Evolutionary conservation across 352 stramenopile genomes (phyloP).

Genomic region (Globisporangium nodosum): DNA sequence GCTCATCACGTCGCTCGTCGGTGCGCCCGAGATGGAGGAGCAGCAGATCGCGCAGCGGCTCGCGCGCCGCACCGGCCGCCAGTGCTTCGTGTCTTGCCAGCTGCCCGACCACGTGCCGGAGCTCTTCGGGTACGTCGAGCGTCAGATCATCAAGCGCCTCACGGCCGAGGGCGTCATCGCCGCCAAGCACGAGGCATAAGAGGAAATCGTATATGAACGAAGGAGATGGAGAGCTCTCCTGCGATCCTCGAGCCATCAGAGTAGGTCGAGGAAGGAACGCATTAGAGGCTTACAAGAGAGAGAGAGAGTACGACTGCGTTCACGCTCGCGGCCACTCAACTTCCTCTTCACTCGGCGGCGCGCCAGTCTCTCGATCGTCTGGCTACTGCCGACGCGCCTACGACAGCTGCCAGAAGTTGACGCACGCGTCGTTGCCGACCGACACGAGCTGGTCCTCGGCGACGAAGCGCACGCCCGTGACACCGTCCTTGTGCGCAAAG

Average conservation of each 20-base stretch:
- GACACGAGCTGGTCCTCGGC: constrained; percentile 71
- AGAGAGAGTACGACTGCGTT: no score
- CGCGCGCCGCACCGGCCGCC: constrained; percentile 46
- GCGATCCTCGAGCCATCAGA: no score
- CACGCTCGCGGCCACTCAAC: no score
- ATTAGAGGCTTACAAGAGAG: no score
- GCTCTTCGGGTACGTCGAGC: constrained; percentile 67
- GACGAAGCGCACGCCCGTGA: constrained; percentile 67
- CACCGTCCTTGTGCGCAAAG: constrained; percentile 79
- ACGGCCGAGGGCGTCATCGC: constrained; percentile 39
- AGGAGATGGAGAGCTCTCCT: no score
- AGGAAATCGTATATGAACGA: neutral
- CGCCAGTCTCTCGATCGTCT: no score
- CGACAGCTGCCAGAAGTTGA: constrained; percentile 73
- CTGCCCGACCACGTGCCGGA: constrained; percentile 67
- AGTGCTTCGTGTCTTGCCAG: constrained; percentile 82
- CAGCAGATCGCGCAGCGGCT: constrained; percentile 80
- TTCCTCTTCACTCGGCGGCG: no score
- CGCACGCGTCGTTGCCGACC: constrained; percentile 73
- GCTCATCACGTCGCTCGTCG: constrained; percentile 67
- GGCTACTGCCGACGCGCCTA: neutral
- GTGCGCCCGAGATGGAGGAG: constrained; percentile 62
- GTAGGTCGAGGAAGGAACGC: no score
- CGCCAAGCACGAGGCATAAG: neutral
- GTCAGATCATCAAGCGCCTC: constrained; percentile 48